These are phyloP conservation scores for Fragaria nilgerrensis DNA, from an alignment of 306 rosid genomes.

Conservation along the genomic window DNA sequence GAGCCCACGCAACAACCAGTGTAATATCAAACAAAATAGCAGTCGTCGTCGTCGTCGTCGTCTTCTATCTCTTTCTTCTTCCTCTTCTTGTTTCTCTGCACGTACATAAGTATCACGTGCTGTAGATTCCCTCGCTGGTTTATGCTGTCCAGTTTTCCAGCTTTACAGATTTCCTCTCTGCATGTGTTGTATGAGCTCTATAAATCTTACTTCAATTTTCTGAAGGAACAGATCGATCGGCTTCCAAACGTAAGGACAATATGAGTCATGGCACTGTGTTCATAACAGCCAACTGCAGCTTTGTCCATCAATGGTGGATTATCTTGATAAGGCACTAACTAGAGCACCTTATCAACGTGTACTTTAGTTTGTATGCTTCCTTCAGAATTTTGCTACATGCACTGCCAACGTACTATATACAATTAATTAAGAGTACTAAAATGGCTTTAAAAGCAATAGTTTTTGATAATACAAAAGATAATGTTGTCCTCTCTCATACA, in stretches of 20 bases:
- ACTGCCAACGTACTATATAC: neutral
- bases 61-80: neutral
- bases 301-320: neutral
- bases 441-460: neutral
- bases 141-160: neutral
- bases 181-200: neutral
- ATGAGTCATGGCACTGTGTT: neutral
- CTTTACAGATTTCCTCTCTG: neutral
- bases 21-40: neutral
- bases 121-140: neutral
- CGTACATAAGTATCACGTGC: neutral
- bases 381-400: neutral
- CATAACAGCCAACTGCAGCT: neutral
- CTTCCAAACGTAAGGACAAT: neutral
- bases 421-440: too few species aligned
- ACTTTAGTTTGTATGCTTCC: neutral
- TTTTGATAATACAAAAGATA: too few species aligned
- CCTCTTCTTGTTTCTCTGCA: too few species aligned
- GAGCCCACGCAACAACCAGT: neutral
- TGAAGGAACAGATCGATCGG: neutral
- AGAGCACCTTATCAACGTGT: too few species aligned
- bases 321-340: neutral
- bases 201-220: neutral
- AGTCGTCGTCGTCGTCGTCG: neutral
- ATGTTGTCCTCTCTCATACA: neutral